These are phyloP conservation scores for Alternaria hordeiaustralica DNA, from an alignment of 2,329 filamentous ascomycete genomes.

Conservation along the genomic window DNA sequence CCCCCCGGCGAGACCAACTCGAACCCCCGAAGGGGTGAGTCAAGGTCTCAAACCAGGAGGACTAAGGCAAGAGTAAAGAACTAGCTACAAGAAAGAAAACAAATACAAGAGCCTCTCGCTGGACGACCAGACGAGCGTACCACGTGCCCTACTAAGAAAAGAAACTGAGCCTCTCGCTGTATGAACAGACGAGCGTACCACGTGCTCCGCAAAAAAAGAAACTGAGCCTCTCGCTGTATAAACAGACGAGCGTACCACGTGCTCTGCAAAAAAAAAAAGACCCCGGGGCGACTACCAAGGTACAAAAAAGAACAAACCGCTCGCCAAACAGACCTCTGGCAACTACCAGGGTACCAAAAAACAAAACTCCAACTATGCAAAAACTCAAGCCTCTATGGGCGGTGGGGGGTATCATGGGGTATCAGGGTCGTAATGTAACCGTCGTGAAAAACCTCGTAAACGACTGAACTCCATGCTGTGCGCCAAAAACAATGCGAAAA, in stretches of 20 bases:
- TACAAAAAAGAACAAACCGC: background rate
- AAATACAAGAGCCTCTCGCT: background rate
- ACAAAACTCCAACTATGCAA: background rate
- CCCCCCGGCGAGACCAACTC: background rate
- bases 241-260: background rate
- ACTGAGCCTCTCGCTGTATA: background rate
- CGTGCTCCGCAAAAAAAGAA: background rate
- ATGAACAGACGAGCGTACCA: background rate
- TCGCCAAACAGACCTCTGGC: background rate
- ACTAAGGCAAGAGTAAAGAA: background rate
- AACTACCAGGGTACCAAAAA: background rate
- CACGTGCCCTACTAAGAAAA: background rate
- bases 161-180: background rate
- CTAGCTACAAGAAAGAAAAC: background rate
- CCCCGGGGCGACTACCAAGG: background rate
- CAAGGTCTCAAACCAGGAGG: background rate
- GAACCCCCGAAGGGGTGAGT: background rate
- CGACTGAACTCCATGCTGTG: conserved; percentile 20
- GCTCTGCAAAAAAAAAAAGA: background rate
- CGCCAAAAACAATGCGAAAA: conserved; percentile 7
- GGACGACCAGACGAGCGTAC: background rate
- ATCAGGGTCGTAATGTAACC: conserved; percentile 17
- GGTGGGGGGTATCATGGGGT: conserved; percentile 16
- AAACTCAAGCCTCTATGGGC: conserved; percentile 15
- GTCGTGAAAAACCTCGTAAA: conserved; percentile 15